Conservation (phyloP, 108 stramenopile species). For the Mediolabrus comicus region DNA sequence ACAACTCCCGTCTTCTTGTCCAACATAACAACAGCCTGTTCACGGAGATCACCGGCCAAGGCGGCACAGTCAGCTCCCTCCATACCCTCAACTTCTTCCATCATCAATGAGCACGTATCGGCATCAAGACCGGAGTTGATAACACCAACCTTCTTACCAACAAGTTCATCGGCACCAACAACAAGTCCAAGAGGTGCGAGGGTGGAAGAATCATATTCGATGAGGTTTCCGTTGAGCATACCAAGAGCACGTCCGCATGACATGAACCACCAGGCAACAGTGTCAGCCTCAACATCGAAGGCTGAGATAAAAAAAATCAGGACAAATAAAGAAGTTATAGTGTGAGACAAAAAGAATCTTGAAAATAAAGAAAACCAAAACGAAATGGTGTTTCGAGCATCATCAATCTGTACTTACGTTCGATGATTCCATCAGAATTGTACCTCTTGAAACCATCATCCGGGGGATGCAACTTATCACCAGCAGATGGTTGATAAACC, state of each 20-base stretch:
- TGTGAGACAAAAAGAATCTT: background rate
- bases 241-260: slow-evolving; percentile 88
- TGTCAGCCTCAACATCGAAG: slow-evolving; percentile 48
- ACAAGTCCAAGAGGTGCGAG: slow-evolving; percentile 93
- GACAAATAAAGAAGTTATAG: background rate
- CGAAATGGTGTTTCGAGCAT: too few relatives aligned
- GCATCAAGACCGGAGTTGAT: slow-evolving; percentile 63
- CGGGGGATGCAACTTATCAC: slow-evolving; percentile 56
- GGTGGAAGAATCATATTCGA: slow-evolving; percentile 91
- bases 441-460: slow-evolving; percentile 53
- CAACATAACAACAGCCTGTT: slow-evolving; percentile 64
- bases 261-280: slow-evolving; percentile 94
- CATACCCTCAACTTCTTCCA: slow-evolving; percentile 58
- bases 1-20: slow-evolving; percentile 52
- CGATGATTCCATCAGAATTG: slow-evolving; percentile 46
- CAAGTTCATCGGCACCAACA: slow-evolving; percentile 77
- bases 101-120: slow-evolving; percentile 39
- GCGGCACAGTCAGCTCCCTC: slow-evolving; percentile 65
- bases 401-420: slow-evolving; percentile 14
- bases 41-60: slow-evolving; percentile 43
- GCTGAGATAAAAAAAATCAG: slow-evolving; percentile 14
- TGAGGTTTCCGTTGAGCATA: slow-evolving; percentile 83
- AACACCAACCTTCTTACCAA: slow-evolving; percentile 71
- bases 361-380: background rate
- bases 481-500: slow-evolving; percentile 56